Base-by-base conservation (phyloP, 371 early-diverging fungal genomes). In the Mortierella sp. region DNA sequence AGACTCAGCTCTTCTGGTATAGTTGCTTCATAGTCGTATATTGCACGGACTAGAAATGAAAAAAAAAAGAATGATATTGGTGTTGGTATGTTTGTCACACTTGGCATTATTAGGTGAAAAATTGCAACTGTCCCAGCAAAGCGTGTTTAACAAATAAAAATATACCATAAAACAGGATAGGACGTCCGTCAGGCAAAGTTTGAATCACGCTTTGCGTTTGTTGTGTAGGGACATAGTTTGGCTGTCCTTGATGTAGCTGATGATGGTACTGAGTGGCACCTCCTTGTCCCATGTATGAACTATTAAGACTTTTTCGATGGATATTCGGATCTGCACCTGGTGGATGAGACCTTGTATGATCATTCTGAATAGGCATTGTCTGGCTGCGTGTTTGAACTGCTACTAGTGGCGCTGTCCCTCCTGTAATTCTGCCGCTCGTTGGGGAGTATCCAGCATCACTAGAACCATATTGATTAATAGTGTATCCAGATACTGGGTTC, bases 1-100 rank as follows among this genome's bases (percentile, higher is more conserved):
- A 96, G 90, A 22, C 88, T 86, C 13, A 97, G 83, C 72, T 96
- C 96, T 57, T 94, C 96, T 7, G 88, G 84, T 26, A 91, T 90
- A 13, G 92, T 92, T 5, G 94, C 89, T 42, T 88, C 86, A 75
- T 96, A 96, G 77, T 96, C 96, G 61, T 94, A 94, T 7, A 96
- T 75, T 5, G 91, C 94, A 17, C 91, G 89, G 23, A 94, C 97
- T 95, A 19, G 19, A 34, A 15, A 57, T 9, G 29, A 53, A 32
- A 37, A 22, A 31, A 49, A 19, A 45, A 26, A 22, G n/a, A n/a
- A n/a, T n/a, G n/a, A n/a, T n/a, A n/a, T n/a, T n/a, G n/a, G n/a
- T n/a, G n/a, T n/a, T n/a, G n/a, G n/a, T n/a, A n/a, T n/a, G n/a
- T n/a, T n/a, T n/a, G n/a, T n/a, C n/a, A n/a, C n/a, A n/a, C n/a